Base-by-base conservation (phyloP, 2,329 filamentous ascomycete genomes). In the Chalaropsis ovoidea region DNA sequence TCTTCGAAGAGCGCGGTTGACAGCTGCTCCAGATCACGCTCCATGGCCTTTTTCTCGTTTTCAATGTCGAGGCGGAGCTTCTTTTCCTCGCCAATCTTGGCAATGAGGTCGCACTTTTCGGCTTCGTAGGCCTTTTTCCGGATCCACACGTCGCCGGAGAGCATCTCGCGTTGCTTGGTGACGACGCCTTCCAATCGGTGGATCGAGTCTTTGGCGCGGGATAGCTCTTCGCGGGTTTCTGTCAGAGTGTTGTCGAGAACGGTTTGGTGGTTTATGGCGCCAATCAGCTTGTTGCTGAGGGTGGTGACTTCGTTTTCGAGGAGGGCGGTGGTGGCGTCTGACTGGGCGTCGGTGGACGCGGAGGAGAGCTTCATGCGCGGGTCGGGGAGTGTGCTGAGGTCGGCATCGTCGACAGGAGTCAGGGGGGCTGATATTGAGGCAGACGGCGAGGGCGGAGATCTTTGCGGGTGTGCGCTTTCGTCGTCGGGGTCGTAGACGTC, bases 1-100 rank as follows among this genome's bases (percentile, higher is more conserved):
- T 99, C 93, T 73, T 97, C 91, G 69, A 99, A 99, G n/a, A 99
- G 81, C 35, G 90, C 91, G 1, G 90, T 86, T 0, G 94, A 97
- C 69, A 99, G 76, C 63, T 85, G 89, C 76, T 97, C 94, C 58
- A 99, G 78, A 75, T 99, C 94, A 70, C 88, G 86, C 74, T 99
- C 94, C 39, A 96, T 96, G 69, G 86, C 86, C 75, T 88, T 89
- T 79, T 94, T 96, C 65, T 90, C 89, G 73, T 84, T 86, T 72
- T 92, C 88, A 11, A 82, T 82, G 58, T 85, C 82, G 7, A 79
- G 74, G n/a, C 87, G 82, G 69, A 83, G 79, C 61, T 78, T 81
- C 71, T 80, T 85, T 74, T 93, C 89, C 67, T 88, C 86, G 17
- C 80, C 80, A 35, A 89, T 73, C 39, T 79, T 81, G 60, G 78